phyloP scores from a whole-genome alignment of 108 stramenopile species.

The Nitzschia inconspicua region DNA sequence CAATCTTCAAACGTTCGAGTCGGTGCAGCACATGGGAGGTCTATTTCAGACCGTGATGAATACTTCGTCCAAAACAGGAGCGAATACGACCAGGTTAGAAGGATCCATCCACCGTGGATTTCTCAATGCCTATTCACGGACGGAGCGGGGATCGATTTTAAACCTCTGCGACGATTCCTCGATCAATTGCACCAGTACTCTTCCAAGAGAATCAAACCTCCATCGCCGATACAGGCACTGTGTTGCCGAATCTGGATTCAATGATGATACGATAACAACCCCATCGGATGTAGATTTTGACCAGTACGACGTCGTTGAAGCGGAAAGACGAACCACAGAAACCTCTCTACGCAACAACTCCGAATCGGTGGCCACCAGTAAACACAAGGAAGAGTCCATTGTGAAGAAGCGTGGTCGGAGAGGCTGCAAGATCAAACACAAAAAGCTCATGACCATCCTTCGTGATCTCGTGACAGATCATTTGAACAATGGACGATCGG shows the following conservation, averaged over 20 bases:
- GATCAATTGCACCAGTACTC: no score
- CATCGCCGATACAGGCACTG: no score
- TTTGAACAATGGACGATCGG: constrained; percentile 23
- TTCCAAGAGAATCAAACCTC: no score
- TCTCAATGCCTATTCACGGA: constrained; percentile 50
- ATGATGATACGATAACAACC: no score
- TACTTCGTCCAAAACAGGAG: neutral
- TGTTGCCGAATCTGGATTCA: no score
- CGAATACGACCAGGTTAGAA: constrained; percentile 6
- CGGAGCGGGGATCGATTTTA: constrained; percentile 40
- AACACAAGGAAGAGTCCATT: no score
- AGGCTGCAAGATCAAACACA: constrained; percentile 24
- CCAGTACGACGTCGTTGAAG: no score
- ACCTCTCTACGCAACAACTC: no score
- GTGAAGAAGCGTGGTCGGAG: neutral
- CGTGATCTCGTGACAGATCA: constrained; percentile 24
- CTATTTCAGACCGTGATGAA: neutral
- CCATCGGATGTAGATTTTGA: no score
- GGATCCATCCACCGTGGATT: constrained; percentile 54
- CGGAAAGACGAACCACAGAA: no score
- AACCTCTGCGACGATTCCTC: no score
- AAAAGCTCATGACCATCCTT: constrained; percentile 25
- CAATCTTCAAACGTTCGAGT: constrained; percentile 56
- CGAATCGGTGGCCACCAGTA: no score
- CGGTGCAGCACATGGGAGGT: constrained; percentile 25